A percentile compares a stretch with the other conserved stretches of the same genome.
Conservation (phyloP, 2,329 filamentous ascomycete genomes). For the Plectosphaerella cucumerina region DNA sequence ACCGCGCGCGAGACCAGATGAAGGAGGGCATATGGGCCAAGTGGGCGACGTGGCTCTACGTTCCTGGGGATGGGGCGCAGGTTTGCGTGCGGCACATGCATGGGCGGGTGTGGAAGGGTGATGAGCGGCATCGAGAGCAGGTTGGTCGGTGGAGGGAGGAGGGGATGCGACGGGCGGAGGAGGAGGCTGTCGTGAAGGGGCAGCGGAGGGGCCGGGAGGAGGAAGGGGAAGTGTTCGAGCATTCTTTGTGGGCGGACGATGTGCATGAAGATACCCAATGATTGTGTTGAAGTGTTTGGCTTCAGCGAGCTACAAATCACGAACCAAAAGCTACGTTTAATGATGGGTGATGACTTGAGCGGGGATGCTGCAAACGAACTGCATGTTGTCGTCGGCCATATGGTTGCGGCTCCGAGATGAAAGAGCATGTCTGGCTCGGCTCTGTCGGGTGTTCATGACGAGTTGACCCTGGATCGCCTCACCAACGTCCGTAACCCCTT, state of each 20-base stretch:
- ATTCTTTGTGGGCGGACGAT: neutral
- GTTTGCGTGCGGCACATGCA: constrained; percentile 47
- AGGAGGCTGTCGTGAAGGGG: neutral
- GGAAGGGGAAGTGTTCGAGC: neutral
- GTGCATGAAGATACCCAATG: too few relatives aligned
- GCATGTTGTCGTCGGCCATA: too few relatives aligned
- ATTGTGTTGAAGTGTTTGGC: too few relatives aligned
- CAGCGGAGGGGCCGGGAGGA: neutral
- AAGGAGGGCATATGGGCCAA: constrained; percentile 46
- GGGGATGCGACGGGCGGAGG: neutral
- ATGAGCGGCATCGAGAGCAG: constrained; percentile 22
- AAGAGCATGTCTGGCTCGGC: too few relatives aligned
- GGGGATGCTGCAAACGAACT: too few relatives aligned
- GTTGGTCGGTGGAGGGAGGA: constrained; percentile 3
- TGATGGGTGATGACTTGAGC: too few relatives aligned
- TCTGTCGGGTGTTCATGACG: too few relatives aligned
- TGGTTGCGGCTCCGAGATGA: too few relatives aligned
- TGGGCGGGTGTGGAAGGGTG: constrained; percentile 45
- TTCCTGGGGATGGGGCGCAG: constrained; percentile 39
- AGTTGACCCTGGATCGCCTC: too few relatives aligned
- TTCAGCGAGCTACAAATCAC: too few relatives aligned
- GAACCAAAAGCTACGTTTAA: too few relatives aligned
- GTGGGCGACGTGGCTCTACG: constrained; percentile 55
- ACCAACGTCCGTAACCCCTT: too few relatives aligned
- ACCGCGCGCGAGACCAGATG: constrained; percentile 52